These are phyloP conservation scores for Chytriomyces confervae DNA, from an alignment of 192 early-diverging fungal species.

Conservation along the genomic window DNA sequence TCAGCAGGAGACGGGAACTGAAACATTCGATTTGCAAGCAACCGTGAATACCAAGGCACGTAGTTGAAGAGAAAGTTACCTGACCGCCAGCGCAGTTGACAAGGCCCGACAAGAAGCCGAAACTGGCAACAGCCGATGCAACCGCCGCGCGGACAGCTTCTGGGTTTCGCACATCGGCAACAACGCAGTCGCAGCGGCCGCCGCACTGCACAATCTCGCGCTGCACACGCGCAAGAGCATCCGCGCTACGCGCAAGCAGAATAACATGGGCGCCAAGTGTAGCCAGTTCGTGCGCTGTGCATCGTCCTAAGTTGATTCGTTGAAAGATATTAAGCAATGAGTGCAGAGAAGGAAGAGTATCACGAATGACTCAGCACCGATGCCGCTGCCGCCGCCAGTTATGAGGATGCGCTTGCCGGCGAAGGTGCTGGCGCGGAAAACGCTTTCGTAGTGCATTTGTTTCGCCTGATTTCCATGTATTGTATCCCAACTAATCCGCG, in stretches of 20 bases:
- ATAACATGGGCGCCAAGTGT: conserved; percentile 57
- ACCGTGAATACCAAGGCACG: background rate
- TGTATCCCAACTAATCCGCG: too few relatives aligned
- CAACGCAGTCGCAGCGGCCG: conserved; percentile 12
- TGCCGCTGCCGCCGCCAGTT: conserved; percentile 60
- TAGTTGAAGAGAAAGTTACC: background rate
- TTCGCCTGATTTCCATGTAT: too few relatives aligned
- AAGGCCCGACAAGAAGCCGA: conserved; percentile 22
- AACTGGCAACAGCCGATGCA: conserved; percentile 11
- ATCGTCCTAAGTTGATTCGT: conserved; percentile 6
- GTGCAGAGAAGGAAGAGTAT: background rate
- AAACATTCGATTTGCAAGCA: background rate
- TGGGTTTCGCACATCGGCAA: conserved; percentile 13
- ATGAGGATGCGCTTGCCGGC: conserved; percentile 52
- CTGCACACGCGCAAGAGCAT: conserved; percentile 33
- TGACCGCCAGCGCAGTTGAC: conserved; percentile 44
- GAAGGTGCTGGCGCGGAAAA: conserved; percentile 16
- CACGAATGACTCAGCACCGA: background rate
- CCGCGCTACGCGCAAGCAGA: conserved; percentile 52
- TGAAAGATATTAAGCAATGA: background rate
- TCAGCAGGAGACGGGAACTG: conserved; percentile 37
- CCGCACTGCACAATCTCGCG: background rate
- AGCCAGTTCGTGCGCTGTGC: conserved; percentile 56
- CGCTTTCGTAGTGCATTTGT: background rate
- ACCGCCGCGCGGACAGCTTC: background rate